These are phyloP conservation scores for Fusarium miscanthi DNA, from an alignment of 2,329 filamentous ascomycete species.

Conservation along the genomic window DNA sequence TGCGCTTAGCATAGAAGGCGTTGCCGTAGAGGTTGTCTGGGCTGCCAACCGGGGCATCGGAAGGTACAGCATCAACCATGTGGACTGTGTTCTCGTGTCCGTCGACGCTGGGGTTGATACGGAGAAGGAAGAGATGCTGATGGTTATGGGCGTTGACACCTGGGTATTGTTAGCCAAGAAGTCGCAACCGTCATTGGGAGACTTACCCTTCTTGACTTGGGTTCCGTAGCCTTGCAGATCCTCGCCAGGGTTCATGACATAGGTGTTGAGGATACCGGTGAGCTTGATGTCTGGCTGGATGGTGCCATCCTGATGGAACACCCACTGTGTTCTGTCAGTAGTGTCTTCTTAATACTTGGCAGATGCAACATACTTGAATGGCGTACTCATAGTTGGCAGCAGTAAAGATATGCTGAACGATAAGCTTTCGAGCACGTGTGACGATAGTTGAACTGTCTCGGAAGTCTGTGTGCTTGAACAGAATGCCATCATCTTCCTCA, in stretches of 20 bases:
- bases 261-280: conserved; percentile 93
- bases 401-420: conserved; percentile 93
- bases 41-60: conserved; percentile 80
- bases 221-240: not conserved
- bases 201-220: not conserved
- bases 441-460: conserved; percentile 88
- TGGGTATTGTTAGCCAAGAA: not conserved
- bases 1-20: conserved; percentile 87
- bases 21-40: conserved; percentile 89
- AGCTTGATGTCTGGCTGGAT: conserved; percentile 92
- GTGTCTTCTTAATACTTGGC: rapidly evolving
- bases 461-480: conserved; percentile 97
- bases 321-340: conserved; percentile 65
- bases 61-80: conserved; percentile 80
- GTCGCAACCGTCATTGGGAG: not conserved
- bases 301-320: conserved; percentile 86
- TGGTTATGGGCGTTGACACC: conserved; percentile 91
- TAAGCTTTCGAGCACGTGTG: conserved; percentile 84
- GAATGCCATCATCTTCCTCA: conserved; percentile 89
- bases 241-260: conserved; percentile 74
- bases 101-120: conserved; percentile 88
- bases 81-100: conserved; percentile 87
- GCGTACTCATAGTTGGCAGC: conserved; percentile 95
- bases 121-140: conserved; percentile 93
- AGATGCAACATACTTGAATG: not conserved